Conservation (phyloP, 768 basidiomycete species). For the Lactarius hengduanensis region DNA sequence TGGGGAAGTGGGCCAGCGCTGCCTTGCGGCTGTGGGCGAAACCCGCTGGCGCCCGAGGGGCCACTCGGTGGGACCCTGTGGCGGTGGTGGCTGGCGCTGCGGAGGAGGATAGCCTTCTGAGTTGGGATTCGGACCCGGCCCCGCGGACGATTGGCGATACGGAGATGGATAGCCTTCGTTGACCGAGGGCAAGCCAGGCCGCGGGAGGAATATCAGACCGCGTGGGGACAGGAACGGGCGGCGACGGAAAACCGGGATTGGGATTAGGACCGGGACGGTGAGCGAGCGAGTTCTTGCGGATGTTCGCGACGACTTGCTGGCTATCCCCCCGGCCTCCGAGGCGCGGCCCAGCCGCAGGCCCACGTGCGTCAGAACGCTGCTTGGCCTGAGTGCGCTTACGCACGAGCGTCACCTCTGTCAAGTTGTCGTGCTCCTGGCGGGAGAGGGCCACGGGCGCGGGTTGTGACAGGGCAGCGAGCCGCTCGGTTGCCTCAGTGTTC, state of each 20-base stretch:
- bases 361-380: slow-evolving; percentile 47
- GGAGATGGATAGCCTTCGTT: slow-evolving; percentile 5
- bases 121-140: slow-evolving; percentile 10
- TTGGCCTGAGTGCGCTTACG: slow-evolving; percentile 76
- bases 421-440: slow-evolving; percentile 73
- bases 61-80: slow-evolving; percentile 12
- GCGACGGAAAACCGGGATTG: neutral
- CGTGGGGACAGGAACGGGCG: neutral
- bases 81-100: slow-evolving; percentile 24
- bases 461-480: slow-evolving; percentile 65
- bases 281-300: slow-evolving; percentile 49
- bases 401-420: slow-evolving; percentile 79
- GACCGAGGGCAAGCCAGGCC: slow-evolving; percentile 8
- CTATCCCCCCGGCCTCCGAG: slow-evolving; percentile 36
- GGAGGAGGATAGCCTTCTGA: slow-evolving; percentile 14
- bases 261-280: slow-evolving; percentile 26
- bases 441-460: slow-evolving; percentile 65
- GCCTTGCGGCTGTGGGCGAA: neutral
- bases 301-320: slow-evolving; percentile 50
- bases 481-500: slow-evolving; percentile 75
- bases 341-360: slow-evolving; percentile 20
- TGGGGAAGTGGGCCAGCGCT: neutral
- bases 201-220: slow-evolving; percentile 13
- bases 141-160: slow-evolving; percentile 14
- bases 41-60: neutral